A percentile compares a stretch with the other conserved stretches of the same genome.
phyloP scores from a whole-genome alignment of 176 grass and related monocot species.

The Urochloa ruziziensis region DNA sequence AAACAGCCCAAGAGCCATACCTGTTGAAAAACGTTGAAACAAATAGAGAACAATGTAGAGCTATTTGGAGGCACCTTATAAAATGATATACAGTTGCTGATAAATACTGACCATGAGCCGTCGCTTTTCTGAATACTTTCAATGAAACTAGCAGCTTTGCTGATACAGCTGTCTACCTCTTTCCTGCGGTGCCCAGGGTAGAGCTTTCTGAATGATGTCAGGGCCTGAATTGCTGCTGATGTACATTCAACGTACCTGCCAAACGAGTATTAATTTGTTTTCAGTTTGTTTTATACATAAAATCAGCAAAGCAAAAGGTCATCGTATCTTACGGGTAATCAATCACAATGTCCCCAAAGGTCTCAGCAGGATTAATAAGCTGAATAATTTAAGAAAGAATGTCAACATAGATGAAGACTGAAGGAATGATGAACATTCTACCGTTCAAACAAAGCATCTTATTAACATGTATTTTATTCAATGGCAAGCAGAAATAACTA shows the following conservation, averaged over 20 bases:
- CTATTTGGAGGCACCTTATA: background rate
- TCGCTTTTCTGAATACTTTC: conserved; percentile 70
- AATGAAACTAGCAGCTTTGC: conserved; percentile 62
- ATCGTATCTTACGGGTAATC: conserved; percentile 92
- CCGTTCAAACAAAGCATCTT: background rate
- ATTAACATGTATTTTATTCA: background rate
- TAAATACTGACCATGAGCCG: conserved; percentile 82
- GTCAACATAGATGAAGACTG: conserved; percentile 21
- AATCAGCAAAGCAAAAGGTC: conserved; percentile 27
- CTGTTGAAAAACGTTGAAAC: conserved; percentile 47
- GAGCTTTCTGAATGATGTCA: conserved; percentile 83
- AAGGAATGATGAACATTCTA: background rate
- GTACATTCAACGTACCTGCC: conserved; percentile 94
- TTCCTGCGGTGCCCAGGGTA: conserved; percentile 71
- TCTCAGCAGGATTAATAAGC: conserved; percentile 97
- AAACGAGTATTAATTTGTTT: conserved; percentile 20
- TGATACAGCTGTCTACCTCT: conserved; percentile 79
- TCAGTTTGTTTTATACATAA: conserved; percentile 29
- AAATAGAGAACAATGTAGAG: conserved; percentile 1
- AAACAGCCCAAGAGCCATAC: conserved; percentile 96
- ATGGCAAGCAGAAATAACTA: background rate
- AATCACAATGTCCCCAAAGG: conserved; percentile 91
- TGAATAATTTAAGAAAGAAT: conserved; percentile 40
- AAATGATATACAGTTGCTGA: background rate
- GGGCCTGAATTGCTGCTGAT: conserved; percentile 88